These are phyloP conservation scores for Eutypella sp. DNA, from an alignment of 2,329 filamentous ascomycete genomes.

Conservation along the genomic window DNA sequence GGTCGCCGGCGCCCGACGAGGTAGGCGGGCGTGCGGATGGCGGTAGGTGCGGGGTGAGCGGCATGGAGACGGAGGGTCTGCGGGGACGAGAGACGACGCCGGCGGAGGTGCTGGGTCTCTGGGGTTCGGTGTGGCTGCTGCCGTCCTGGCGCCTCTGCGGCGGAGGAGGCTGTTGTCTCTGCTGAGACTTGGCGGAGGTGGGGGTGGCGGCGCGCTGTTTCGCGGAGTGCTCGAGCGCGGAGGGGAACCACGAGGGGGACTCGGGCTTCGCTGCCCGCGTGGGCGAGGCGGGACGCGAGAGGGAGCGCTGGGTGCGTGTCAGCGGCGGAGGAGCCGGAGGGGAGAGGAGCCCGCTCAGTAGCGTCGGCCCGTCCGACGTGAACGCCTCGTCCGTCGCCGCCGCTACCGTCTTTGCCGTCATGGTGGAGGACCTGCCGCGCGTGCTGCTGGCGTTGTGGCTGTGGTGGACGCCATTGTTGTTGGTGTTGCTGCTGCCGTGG, in stretches of 20 bases:
- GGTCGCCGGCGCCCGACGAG: neutral
- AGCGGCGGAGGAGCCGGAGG: conserved; percentile 6
- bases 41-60: conserved; percentile 9
- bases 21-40: conserved; percentile 1
- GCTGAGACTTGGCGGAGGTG: conserved; percentile 3
- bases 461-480: neutral
- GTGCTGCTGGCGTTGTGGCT: neutral
- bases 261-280: conserved; percentile 11
- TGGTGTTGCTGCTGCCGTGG: conserved; percentile 9
- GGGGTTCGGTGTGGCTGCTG: too few species aligned
- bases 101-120: conserved; percentile 18
- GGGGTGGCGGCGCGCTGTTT: conserved; percentile 15
- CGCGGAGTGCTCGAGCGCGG: conserved; percentile 27
- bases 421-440: conserved; percentile 21
- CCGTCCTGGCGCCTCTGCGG: neutral
- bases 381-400: conserved; percentile 29
- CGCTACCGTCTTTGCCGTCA: conserved; percentile 17
- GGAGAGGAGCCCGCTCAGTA: conserved; percentile 40
- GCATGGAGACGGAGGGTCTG: conserved; percentile 11
- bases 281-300: conserved; percentile 1
- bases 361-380: conserved; percentile 50
- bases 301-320: conserved; percentile 43
- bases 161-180: neutral
- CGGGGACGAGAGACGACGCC: conserved; percentile 7
- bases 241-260: conserved; percentile 34